Evolutionary conservation across 2,329 filamentous ascomycete genomes (phyloP).

Genomic region (Alternaria panax): DNA sequence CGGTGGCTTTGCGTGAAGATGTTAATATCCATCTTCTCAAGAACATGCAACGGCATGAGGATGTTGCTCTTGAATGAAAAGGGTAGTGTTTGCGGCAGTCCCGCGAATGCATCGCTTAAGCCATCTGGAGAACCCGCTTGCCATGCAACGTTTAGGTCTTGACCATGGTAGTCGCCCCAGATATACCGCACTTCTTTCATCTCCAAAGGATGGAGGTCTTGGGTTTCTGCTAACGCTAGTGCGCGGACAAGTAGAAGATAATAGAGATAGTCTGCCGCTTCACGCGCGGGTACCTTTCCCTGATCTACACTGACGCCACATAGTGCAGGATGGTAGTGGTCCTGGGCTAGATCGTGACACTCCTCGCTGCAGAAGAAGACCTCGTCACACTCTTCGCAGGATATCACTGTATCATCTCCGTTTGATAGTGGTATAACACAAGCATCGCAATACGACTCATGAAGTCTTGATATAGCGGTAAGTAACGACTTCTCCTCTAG

Average conservation of each 20-base stretch:
- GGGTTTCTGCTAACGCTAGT: constrained; percentile 68
- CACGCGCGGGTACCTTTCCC: constrained; percentile 62
- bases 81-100: constrained; percentile 67
- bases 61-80: constrained; percentile 82
- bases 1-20: constrained; percentile 65
- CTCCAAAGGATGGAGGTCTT: constrained; percentile 65
- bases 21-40: constrained; percentile 86
- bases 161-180: constrained; percentile 67
- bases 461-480: constrained; percentile 86
- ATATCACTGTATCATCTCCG: constrained; percentile 41
- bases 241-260: constrained; percentile 65
- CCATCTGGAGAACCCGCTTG: constrained; percentile 21
- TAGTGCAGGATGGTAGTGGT: constrained; percentile 65
- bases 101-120: constrained; percentile 28
- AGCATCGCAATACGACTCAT: constrained; percentile 87
- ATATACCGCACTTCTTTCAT: constrained; percentile 69
- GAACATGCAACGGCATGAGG: constrained; percentile 74
- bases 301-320: constrained; percentile 64
- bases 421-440: constrained; percentile 76
- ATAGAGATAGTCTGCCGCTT: constrained; percentile 68
- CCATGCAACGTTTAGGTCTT: constrained; percentile 34
- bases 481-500: constrained; percentile 84
- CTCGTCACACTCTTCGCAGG: constrained; percentile 64
- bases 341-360: constrained; percentile 64
- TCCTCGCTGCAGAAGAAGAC: constrained; percentile 66